Base-by-base conservation (phyloP, 805 yeast species). In the Cyberlindnera veronae region DNA sequence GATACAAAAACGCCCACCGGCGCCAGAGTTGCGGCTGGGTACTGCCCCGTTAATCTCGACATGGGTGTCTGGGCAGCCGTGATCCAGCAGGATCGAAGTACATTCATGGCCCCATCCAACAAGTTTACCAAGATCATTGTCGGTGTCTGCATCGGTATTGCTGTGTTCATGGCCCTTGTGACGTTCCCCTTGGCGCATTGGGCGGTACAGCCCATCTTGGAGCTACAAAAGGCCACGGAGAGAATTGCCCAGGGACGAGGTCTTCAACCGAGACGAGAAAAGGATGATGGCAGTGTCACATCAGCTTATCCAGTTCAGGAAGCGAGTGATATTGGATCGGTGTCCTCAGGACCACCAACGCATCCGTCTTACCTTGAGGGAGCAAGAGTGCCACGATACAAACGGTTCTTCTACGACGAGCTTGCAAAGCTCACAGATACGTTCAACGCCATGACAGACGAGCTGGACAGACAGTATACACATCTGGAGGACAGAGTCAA, bases 391-490 rank as follows among this genome's bases (percentile, higher is more conserved):
- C 78, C 81, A 0, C 65, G 63, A 54, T 49, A 64, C 32, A 49
- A 77, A 59, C 66, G 80, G 32, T 51, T 81, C 20, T 76, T 84
- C 54, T 69, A 76, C 31, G 97, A 93, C 66, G 99, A 91, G 62
- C 69, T 91, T 32, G 83, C 91, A 0, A 96, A 89, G 53, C 67
- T 91, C 22, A 81, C 95, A 0, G 90, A 82, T 27, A 91, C 95
- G 0, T 91, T 90, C 62, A 89, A 90, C 54, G 81, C 82, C 16
- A 89, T 91, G 97, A 81, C 95, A 4, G 86, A 82, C 54, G 95
- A 87, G 54, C 69, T 91, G 26, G 87, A 86, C 44, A 73, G 78
- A 44, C 97, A 91, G 59, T 91, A 91, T 54, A 68, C 82, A 5
- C 82, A 83, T 53, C 61, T 91, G 38, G 98, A 93, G 62, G 95